Base-by-base conservation (phyloP, 2,329 filamentous ascomycete genomes). In the Cephalotrichum gorgonifer region DNA sequence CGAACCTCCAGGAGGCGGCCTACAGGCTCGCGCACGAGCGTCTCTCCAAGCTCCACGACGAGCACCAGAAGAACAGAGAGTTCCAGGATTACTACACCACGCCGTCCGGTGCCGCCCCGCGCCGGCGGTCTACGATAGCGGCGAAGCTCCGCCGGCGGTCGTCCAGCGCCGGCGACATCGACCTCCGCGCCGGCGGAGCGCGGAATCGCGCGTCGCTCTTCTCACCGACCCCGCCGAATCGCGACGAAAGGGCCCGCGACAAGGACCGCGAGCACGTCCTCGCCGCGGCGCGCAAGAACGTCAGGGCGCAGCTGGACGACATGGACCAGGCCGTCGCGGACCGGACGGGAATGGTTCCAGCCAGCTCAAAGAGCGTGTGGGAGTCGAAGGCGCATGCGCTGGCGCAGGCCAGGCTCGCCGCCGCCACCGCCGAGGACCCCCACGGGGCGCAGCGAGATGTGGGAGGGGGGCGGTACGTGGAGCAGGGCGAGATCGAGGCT, bases 1-100 rank as follows among this genome's bases (percentile, higher is more conserved):
- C 70, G 73, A 84, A 81, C 53, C 73, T 96, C 2, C 88, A 96
- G 60, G 88, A 95, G 58, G 84, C 86, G 6, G 91, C 91, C 1
- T 88, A 93, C 58, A 89, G 83, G 58, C 78, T 93, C 49, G 90
- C 91, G 0, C 82, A 90, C 50, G 86, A 94, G 62, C 81, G 89
- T 31, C 71, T 96, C 23, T 79, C 86, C 5, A 91, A 85, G 60
- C 79, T 96, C 51, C 81, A 91, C 38, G 77, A 86, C 50, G 83
- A 90, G 51, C 73, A 83, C 56, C 68, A 75, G 47, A 74, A 79
- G 53, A 74, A 74, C 50, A 73, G 76, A 4, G 78, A 81, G 2
- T 85, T 84, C 54, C 79, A 86, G 39, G 81, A 85, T 43, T 89
- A 95, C 62, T 95, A 95, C 59, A 85, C 85, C 27, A 78, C 60